phyloP scores from a whole-genome alignment of 2,329 filamentous ascomycete genomes.

The Fonsecaea nubica region DNA sequence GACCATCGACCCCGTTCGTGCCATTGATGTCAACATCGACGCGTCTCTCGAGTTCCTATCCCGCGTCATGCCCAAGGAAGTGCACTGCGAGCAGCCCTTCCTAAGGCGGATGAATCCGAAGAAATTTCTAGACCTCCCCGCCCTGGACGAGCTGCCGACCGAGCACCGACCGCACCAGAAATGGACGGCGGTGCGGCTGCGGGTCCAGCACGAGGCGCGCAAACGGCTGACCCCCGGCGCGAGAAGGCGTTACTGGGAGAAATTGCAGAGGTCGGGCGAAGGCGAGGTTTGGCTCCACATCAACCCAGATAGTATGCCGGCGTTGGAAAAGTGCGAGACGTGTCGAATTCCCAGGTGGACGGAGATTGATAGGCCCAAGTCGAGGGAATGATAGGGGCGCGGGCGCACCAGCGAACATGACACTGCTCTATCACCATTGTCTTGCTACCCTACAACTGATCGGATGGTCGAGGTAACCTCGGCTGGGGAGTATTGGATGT shows the following conservation, averaged over 20 bases:
- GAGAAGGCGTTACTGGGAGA: conserved; percentile 32
- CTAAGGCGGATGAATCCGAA: conserved; percentile 61
- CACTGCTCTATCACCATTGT: too few species aligned
- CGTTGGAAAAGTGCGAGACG: conserved; percentile 25
- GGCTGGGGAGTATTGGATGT: too few species aligned
- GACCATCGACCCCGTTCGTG: conserved; percentile 67
- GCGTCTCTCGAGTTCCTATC: conserved; percentile 68
- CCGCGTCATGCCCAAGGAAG: conserved; percentile 45
- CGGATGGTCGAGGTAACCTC: too few species aligned
- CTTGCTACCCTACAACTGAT: too few species aligned
- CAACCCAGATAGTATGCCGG: conserved; percentile 22
- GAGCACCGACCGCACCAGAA: conserved; percentile 64
- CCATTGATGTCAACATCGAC: conserved; percentile 68
- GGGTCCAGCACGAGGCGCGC: conserved; percentile 61
- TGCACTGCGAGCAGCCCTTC: conserved; percentile 53
- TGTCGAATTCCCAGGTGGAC: conserved; percentile 11
- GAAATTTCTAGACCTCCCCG: conserved; percentile 54
- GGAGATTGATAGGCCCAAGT: conserved; percentile 9
- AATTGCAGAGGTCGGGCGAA: conserved; percentile 18
- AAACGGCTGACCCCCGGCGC: conserved; percentile 33
- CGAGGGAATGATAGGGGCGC: background rate
- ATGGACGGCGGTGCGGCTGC: conserved; percentile 64
- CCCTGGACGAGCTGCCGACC: conserved; percentile 57
- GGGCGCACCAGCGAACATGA: too few species aligned
- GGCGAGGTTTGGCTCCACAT: conserved; percentile 38